These are phyloP conservation scores for Suhomyces panamericanus DNA, from an alignment of 1,139 yeast genomes.

Conservation along the genomic window DNA sequence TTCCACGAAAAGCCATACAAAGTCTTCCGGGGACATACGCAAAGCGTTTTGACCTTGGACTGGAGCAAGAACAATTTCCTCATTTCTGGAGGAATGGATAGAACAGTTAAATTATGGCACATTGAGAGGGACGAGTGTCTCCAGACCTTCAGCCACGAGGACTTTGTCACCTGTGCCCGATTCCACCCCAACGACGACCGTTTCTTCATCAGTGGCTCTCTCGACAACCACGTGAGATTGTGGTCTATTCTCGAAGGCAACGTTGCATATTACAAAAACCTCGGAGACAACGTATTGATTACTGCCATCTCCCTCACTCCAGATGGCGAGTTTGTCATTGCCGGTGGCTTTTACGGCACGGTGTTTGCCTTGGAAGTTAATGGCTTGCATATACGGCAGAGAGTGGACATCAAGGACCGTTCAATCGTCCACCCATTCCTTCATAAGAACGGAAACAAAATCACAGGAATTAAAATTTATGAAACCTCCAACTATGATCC, in stretches of 20 bases:
- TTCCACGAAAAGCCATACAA: conserved; percentile 70
- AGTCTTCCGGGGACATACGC: conserved; percentile 65
- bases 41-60: conserved; percentile 69
- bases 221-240: conserved; percentile 73
- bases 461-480: conserved; percentile 43
- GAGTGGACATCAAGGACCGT: conserved; percentile 51
- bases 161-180: conserved; percentile 77
- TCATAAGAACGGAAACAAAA: conserved; percentile 36
- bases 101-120: conserved; percentile 84
- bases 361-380: conserved; percentile 63
- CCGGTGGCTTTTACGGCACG: conserved; percentile 83
- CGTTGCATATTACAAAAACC: conserved; percentile 34
- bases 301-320: conserved; percentile 75
- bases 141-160: conserved; percentile 68
- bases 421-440: conserved; percentile 30
- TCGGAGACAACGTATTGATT: conserved; percentile 59
- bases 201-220: conserved; percentile 79
- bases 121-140: conserved; percentile 64
- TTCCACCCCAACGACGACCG: conserved; percentile 90
- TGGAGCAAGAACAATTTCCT: conserved; percentile 90
- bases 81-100: conserved; percentile 82
- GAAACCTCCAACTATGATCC: conserved; percentile 19
- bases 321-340: conserved; percentile 62
- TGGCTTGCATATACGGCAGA: conserved; percentile 55
- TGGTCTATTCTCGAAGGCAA: conserved; percentile 77